Conservation (phyloP, 1,139 yeast species). For the Diutina catenulata region DNA sequence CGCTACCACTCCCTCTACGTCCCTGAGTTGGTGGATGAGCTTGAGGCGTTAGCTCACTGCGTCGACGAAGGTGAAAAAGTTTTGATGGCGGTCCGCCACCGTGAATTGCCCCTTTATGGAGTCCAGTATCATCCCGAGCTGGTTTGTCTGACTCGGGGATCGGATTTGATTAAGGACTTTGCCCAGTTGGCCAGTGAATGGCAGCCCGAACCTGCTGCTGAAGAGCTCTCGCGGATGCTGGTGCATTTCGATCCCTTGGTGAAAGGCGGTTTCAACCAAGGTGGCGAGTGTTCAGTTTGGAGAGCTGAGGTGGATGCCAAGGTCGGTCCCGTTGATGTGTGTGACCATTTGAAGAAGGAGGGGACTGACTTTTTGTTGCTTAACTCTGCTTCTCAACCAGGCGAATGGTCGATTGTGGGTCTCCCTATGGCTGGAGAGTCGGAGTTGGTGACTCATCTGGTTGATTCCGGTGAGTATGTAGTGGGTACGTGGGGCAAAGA, state of each 20-base stretch:
- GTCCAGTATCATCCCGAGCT: conserved; percentile 98
- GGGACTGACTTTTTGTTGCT: conserved; percentile 40
- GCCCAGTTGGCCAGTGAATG: conserved; percentile 36
- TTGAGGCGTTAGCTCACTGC: conserved; percentile 51
- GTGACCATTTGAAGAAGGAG: conserved; percentile 26
- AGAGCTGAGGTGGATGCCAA: background rate
- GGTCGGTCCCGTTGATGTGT: conserved; percentile 23
- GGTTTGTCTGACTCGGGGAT: conserved; percentile 67
- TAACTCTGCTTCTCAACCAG: conserved; percentile 71
- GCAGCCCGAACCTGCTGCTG: conserved; percentile 5
- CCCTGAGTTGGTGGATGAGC: conserved; percentile 12
- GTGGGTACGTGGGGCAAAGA: background rate
- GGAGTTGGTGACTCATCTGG: conserved; percentile 51
- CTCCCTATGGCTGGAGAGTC: conserved; percentile 44
- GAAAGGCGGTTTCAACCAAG: background rate
- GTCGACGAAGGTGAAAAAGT: conserved; percentile 18
- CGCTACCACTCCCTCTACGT: conserved; percentile 84
- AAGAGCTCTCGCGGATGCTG: background rate
- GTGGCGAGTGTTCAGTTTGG: no score
- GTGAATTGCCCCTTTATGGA: conserved; percentile 61
- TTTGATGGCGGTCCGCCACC: conserved; percentile 73
- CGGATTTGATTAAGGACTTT: conserved; percentile 47
- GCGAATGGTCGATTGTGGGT: conserved; percentile 82
- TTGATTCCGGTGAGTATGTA: conserved; percentile 13
- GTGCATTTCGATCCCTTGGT: background rate